These are phyloP conservation scores for Nemania sp. DNA, from an alignment of 2,329 filamentous ascomycete genomes.

Conservation along the genomic window DNA sequence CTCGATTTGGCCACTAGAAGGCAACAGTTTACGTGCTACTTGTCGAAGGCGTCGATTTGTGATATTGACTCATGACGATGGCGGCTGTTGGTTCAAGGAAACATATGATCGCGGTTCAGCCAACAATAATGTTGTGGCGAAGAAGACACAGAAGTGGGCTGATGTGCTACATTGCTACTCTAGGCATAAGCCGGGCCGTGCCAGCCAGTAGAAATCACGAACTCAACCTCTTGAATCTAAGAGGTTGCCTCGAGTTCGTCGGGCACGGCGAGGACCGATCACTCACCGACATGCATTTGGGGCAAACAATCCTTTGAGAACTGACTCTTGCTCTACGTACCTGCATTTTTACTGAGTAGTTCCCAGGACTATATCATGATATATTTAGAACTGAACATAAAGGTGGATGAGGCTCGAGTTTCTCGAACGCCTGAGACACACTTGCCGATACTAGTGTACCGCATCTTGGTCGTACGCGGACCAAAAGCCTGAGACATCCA, in stretches of 20 bases:
- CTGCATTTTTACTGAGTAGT: too few species aligned
- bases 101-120: constrained; percentile 1
- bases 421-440: too few species aligned
- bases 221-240: constrained; percentile 24
- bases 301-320: background rate
- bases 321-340: background rate
- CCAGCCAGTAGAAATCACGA: constrained; percentile 27
- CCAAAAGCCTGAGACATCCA: too few species aligned
- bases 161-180: constrained; percentile 11
- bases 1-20: background rate
- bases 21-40: background rate
- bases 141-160: constrained; percentile 11
- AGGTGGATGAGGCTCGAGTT: too few species aligned
- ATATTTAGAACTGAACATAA: too few species aligned
- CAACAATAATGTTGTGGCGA: constrained; percentile 20
- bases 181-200: constrained; percentile 8
- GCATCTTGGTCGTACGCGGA: too few species aligned
- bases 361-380: too few species aligned
- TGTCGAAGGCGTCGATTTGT: background rate
- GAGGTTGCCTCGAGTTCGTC: constrained; percentile 28
- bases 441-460: too few species aligned
- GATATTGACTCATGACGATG: background rate
- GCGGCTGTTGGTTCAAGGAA: background rate
- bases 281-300: background rate
- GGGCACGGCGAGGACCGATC: constrained; percentile 21